Percentiles rank a stretch among this genome's conserved stretches.
Evolutionary conservation across 768 basidiomycete genomes (phyloP).

Genomic region (Amanita thiersii): DNA sequence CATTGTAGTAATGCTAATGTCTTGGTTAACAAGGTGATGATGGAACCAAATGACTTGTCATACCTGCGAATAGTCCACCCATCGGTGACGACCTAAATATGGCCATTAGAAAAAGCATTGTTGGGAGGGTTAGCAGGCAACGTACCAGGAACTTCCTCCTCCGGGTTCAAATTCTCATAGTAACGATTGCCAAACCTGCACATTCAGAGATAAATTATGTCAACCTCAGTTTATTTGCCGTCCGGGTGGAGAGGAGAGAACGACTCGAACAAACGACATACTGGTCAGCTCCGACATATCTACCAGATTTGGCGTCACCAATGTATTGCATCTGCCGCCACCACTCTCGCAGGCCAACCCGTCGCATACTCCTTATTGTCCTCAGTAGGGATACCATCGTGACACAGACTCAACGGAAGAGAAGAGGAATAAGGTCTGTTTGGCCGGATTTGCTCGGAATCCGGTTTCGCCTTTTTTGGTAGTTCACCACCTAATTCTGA

Average conservation of each 20-base stretch:
- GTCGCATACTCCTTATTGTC: constrained; percentile 68
- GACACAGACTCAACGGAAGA: constrained; percentile 1
- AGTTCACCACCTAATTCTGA: no score
- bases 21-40: constrained; percentile 5
- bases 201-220: neutral
- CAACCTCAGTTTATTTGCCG: no score
- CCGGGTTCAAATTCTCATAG: constrained; percentile 83
- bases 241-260: constrained; percentile 8
- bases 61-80: constrained; percentile 92
- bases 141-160: constrained; percentile 84
- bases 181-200: constrained; percentile 88
- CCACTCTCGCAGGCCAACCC: constrained; percentile 79
- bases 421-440: constrained; percentile 15
- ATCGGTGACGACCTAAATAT: constrained; percentile 79
- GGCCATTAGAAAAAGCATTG: constrained; percentile 2
- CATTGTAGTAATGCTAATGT: constrained; percentile 72
- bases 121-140: neutral
- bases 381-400: constrained; percentile 67
- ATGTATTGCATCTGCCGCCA: constrained; percentile 91
- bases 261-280: constrained; percentile 33
- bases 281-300: constrained; percentile 73
- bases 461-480: neutral
- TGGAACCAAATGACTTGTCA: constrained; percentile 12
- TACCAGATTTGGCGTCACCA: constrained; percentile 86
- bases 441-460: constrained; percentile 24